Base-by-base conservation (phyloP, 1,284 basidiomycete species). In the Schizophyllum commune region DNA sequence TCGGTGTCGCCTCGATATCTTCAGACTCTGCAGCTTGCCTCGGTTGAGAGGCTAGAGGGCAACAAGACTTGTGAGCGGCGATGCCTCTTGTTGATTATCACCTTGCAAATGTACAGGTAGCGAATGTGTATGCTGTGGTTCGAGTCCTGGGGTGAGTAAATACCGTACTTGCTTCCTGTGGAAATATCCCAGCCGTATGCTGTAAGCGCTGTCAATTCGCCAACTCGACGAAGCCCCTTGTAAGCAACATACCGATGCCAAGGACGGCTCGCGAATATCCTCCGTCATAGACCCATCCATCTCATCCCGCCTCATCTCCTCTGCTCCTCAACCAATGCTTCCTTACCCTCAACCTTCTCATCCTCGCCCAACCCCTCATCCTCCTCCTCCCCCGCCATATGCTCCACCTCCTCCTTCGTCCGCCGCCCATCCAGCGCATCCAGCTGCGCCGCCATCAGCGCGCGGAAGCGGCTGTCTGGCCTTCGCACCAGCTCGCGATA, bases 361-460 rank as follows among this genome's bases (percentile, higher is more conserved):
- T 47, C 39, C 39, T 47, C 39, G 2, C 39, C 27, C 27, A 27
- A 27, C 27, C 27, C 27, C 27, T 5, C 39, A 47, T 47, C 39
- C 39, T 47, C 39, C 17, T 13, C 39, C 9, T 11, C 39, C 39
- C 17, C 13, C 17, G 39, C 39, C 27, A 27, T 27, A 47, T 11
- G 39, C 17, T 47, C 4, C 2, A 13, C 39, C 39, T 13, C 39
- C 9, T 17, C 17, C 17, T 17, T 47, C 13, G 13, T 47, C 39
- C 39, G 3, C 9, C 39, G 13, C 39, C 39, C 39, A 47, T 47
- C 39, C 39, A 17, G 4, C 11, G 88, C 82, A 60, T 77, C 82
- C 47, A 95, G 76, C 69, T 96, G 93, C 1, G 92, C 91, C 17
- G 91, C 90, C 93, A 96, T 94, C 55, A 96, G 78, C 8, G 78